phyloP scores from a whole-genome alignment of 2,329 filamentous ascomycete genomes.

The Akanthomyces muscarius region DNA sequence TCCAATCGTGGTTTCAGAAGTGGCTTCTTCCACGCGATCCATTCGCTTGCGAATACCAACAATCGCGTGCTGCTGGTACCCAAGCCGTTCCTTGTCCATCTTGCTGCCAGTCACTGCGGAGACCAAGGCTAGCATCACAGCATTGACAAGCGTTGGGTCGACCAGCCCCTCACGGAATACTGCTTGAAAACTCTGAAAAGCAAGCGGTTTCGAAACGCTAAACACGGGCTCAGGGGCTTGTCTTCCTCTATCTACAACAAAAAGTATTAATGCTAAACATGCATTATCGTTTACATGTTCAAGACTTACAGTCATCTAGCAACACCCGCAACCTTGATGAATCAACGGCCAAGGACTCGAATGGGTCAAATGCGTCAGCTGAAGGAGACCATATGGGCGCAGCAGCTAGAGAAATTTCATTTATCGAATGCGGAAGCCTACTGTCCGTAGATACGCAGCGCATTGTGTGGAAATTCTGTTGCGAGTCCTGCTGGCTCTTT shows the following conservation, averaged over 20 bases:
- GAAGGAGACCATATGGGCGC: not conserved
- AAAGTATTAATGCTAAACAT: not conserved
- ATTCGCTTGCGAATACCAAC: slow-evolving; percentile 33
- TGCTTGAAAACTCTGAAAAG: slow-evolving; percentile 34
- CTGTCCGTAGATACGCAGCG: not conserved
- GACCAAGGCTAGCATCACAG: slow-evolving; percentile 36
- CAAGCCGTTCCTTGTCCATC: slow-evolving; percentile 28
- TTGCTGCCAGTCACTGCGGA: slow-evolving; percentile 30
- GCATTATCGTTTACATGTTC: too few species aligned
- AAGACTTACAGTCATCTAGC: not conserved
- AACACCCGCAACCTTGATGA: not conserved
- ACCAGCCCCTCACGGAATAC: slow-evolving; percentile 32
- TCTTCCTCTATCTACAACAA: slow-evolving; percentile 22
- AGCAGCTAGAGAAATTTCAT: not conserved
- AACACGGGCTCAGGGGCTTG: slow-evolving; percentile 34
- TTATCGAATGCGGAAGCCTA: not conserved
- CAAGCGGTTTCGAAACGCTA: slow-evolving; percentile 33
- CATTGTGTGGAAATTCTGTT: not conserved
- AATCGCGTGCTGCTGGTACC: slow-evolving; percentile 33
- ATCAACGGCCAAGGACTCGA: slow-evolving; percentile 4
- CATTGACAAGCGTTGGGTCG: slow-evolving; percentile 36
- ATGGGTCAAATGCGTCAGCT: not conserved
- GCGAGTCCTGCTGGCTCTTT: not conserved
- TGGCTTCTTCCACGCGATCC: slow-evolving; percentile 23
- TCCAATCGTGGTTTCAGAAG: slow-evolving; percentile 36